A percentile compares a stretch with the other conserved stretches of the same genome.
Evolutionary conservation across 1,284 basidiomycete species (phyloP).

Genomic region (Hemileia vastatrix): DNA sequence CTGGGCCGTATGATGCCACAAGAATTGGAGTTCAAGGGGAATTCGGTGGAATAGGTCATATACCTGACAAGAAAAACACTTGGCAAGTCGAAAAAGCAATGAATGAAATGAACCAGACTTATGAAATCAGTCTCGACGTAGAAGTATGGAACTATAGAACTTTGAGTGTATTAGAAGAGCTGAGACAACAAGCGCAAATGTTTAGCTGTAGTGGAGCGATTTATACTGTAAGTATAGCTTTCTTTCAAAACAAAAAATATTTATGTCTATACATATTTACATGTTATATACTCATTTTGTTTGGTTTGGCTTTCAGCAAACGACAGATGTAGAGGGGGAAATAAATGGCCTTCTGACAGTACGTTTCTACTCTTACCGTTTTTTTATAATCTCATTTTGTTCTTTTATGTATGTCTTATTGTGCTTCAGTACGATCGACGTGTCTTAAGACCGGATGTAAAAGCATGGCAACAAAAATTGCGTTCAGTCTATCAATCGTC

Average conservation of each 20-base stretch:
- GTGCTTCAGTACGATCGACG: slow-evolving; percentile 15
- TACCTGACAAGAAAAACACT: neutral
- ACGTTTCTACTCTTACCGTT: neutral
- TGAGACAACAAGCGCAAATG: neutral
- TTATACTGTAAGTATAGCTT: slow-evolving; percentile 7
- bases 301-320: slow-evolving; percentile 12
- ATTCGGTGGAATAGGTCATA: slow-evolving; percentile 20
- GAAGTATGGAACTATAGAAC: slow-evolving; percentile 18
- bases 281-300: neutral
- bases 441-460: slow-evolving; percentile 5
- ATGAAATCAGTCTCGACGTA: slow-evolving; percentile 11
- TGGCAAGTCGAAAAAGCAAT: slow-evolving; percentile 8
- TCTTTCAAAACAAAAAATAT: neutral
- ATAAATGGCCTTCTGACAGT: slow-evolving; percentile 16
- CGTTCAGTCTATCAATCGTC: too few relatives aligned
- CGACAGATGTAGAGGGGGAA: slow-evolving; percentile 19
- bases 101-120: slow-evolving; percentile 14
- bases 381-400: neutral
- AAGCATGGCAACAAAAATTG: too few relatives aligned
- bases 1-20: slow-evolving; percentile 5
- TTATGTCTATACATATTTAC: neutral
- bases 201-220: slow-evolving; percentile 21
- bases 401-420: neutral
- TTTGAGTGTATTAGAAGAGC: slow-evolving; percentile 1
- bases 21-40: slow-evolving; percentile 14